Conservation (phyloP, 805 yeast genomes). For the Teunomyces lycoperdinae region DNA sequence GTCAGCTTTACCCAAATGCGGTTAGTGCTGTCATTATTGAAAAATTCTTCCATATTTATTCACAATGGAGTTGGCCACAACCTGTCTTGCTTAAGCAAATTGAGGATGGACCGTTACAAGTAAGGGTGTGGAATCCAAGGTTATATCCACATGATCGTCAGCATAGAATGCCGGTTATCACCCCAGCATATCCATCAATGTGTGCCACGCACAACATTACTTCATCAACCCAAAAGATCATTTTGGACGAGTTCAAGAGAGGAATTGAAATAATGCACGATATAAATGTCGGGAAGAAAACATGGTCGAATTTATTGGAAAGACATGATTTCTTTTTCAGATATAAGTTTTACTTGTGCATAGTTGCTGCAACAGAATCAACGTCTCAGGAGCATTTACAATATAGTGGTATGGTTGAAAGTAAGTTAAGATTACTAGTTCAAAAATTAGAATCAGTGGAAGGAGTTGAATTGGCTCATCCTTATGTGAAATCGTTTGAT, state of each 20-base stretch:
- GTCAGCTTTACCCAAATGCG: slow-evolving; percentile 95
- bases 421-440: slow-evolving; percentile 77
- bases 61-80: slow-evolving; percentile 98
- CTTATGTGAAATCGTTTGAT: slow-evolving; percentile 76
- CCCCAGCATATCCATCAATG: slow-evolving; percentile 98
- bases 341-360: slow-evolving; percentile 83
- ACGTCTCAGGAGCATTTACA: slow-evolving; percentile 78
- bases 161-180: slow-evolving; percentile 96
- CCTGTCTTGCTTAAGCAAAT: slow-evolving; percentile 90
- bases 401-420: slow-evolving; percentile 93
- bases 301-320: slow-evolving; percentile 73
- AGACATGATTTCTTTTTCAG: slow-evolving; percentile 79
- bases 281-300: slow-evolving; percentile 57
- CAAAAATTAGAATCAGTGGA: slow-evolving; percentile 75
- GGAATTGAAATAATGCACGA: slow-evolving; percentile 71
- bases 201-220: slow-evolving; percentile 98
- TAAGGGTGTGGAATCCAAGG: slow-evolving; percentile 94
- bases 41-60: slow-evolving; percentile 80
- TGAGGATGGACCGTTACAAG: slow-evolving; percentile 96
- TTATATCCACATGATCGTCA: slow-evolving; percentile 84
- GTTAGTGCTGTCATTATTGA: slow-evolving; percentile 89
- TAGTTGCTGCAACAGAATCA: slow-evolving; percentile 74
- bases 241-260: slow-evolving; percentile 73
- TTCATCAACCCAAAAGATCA: slow-evolving; percentile 79
- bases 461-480: slow-evolving; percentile 84